Evolutionary conservation across 495 filamentous ascomycete genomes (phyloP), one percentile per base, ranked within the genome.

Genomic region (Lasiosphaeria ovina): DNA sequence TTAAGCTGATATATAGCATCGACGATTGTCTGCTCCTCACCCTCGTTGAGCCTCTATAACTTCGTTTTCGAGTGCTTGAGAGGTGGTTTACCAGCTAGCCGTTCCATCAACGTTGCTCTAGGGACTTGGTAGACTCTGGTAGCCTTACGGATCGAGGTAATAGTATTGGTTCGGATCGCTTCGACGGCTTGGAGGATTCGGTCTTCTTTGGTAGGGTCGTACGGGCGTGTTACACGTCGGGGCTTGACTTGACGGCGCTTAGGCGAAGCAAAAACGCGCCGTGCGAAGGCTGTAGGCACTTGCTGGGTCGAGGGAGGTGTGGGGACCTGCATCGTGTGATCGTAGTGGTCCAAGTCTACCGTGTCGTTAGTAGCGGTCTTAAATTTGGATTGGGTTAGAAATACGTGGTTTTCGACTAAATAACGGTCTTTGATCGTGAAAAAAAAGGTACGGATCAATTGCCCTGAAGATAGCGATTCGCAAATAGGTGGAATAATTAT

Each of bases 71-170:
- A 6, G 6, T 49, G 6, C 17, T 49, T 49, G 6, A n/a, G 6
- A 7, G n/a, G 6, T 31, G n/a, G 47, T n/a, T 49, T 49, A 5
- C 47, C 47, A 5, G 6, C 16, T 5, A 7, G 6, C 16, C 47
- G 47, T 5, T n/a, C 14, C 17, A 6, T n/a, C 6, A 49, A n/a
- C 6, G 47, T 49, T 5, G 6, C 6, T 49, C 47, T 5, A n/a
- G 47, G 47, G 47, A 49, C 47, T 5, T n/a, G 5, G 16, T n/a
- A 49, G 6, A 49, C 14, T 6, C 17, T n/a, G 47, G 47, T 31
- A n/a, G 47, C 47, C 16, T 49, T n/a, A n/a, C 47, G n/a, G n/a
- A 49, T 31, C 5, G n/a, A 49, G 16, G 47, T n/a, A 49, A 49
- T 49, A n/a, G 47, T 31, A n/a, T 16, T n/a, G 6, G 6, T 49